These are phyloP conservation scores for Microbotryum violaceum DNA, from an alignment of 1,284 basidiomycete genomes.

Conservation along the genomic window DNA sequence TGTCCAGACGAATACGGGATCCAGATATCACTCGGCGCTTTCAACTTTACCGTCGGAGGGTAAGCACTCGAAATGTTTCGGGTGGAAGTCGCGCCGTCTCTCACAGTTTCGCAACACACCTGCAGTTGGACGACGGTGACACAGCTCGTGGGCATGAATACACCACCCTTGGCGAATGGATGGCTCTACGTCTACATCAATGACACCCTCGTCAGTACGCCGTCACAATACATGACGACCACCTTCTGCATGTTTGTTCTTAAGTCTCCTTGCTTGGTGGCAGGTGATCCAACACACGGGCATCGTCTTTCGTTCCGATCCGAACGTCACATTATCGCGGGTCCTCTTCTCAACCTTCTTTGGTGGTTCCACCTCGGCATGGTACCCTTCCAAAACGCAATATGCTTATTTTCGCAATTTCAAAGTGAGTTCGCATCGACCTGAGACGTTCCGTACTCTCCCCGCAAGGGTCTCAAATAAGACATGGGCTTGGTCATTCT, in stretches of 20 bases:
- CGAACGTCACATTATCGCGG: conserved; percentile 13
- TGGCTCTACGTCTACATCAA: conserved; percentile 20
- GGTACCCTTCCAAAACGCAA: background rate
- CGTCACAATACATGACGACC: too few species aligned
- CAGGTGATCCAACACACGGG: conserved; percentile 13
- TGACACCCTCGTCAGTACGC: conserved; percentile 6
- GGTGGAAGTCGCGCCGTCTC: background rate
- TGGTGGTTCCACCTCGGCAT: conserved; percentile 7
- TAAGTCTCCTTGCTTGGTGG: too few species aligned
- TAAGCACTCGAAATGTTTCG: background rate
- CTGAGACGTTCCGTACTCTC: background rate
- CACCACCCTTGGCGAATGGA: conserved; percentile 20
- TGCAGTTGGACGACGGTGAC: conserved; percentile 24
- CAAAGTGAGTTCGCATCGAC: background rate
- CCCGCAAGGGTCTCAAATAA: background rate
- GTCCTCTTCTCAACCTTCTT: conserved; percentile 28
- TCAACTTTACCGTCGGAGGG: conserved; percentile 3
- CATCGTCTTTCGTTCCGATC: conserved; percentile 8
- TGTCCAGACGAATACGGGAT: conserved; percentile 22
- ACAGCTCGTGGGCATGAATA: conserved; percentile 25
- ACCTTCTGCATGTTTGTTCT: too few species aligned
- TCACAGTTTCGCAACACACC: background rate
- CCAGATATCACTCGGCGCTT: conserved; percentile 12
- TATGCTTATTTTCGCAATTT: conserved; percentile 8
- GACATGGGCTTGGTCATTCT: too few species aligned